Evolutionary conservation across 805 yeast genomes (phyloP).

Genomic region (Candida maesae): DNA sequence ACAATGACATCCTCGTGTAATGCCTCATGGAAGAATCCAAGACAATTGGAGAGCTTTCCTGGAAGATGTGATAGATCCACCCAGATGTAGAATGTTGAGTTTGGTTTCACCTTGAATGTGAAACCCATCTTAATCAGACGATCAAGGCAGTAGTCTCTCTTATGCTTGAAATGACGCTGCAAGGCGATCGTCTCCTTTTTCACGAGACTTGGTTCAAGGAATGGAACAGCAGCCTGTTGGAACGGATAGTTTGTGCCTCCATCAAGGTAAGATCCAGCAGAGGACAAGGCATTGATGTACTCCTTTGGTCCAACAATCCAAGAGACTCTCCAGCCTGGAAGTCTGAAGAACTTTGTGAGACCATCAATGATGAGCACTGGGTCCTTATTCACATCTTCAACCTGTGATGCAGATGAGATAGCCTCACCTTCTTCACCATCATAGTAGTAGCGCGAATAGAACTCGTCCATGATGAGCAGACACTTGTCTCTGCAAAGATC

Average conservation of each 20-base stretch:
- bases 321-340: constrained; percentile 64
- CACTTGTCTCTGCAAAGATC: constrained; percentile 48
- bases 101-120: constrained; percentile 45
- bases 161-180: constrained; percentile 52
- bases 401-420: constrained; percentile 45
- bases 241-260: constrained; percentile 62
- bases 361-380: constrained; percentile 61
- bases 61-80: constrained; percentile 52
- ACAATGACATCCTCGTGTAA: constrained; percentile 55
- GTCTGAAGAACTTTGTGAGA: constrained; percentile 54
- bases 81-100: constrained; percentile 60
- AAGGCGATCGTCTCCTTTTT: constrained; percentile 52
- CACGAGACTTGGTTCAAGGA: constrained; percentile 48
- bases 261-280: constrained; percentile 57
- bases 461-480: constrained; percentile 60
- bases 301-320: constrained; percentile 64
- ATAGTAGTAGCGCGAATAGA: constrained; percentile 56
- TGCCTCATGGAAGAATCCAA: constrained; percentile 62
- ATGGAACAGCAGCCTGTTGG: constrained; percentile 55
- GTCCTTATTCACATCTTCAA: constrained; percentile 52
- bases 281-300: constrained; percentile 49
- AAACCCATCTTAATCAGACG: constrained; percentile 53
- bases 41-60: constrained; percentile 50
- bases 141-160: constrained; percentile 50
- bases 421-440: constrained; percentile 51